A percentile compares a stretch with the other conserved stretches of the same genome.
Evolutionary conservation across 306 rosid species (phyloP).

Genomic region (Mimosa bimucronata): DNA sequence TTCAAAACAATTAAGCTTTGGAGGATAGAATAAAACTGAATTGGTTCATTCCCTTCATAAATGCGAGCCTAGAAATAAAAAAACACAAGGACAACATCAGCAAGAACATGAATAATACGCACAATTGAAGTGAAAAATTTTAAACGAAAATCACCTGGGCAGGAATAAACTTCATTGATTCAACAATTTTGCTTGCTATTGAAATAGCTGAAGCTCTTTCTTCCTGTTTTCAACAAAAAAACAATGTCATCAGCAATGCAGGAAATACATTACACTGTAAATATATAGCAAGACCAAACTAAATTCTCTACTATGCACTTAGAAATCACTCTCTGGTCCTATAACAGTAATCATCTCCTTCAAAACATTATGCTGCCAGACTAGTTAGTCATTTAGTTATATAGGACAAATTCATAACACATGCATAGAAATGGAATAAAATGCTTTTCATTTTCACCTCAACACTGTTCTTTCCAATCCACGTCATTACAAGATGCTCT

Average conservation of each 20-base stretch:
- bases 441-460: slow-evolving; percentile 65
- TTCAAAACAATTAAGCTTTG: slow-evolving; percentile 79
- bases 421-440: slow-evolving; percentile 32
- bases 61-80: slow-evolving; percentile 76
- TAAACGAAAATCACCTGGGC: slow-evolving; percentile 63
- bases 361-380: slow-evolving; percentile 14
- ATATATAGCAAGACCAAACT: slow-evolving; percentile 21
- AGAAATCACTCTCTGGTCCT: slow-evolving; percentile 31
- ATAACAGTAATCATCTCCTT: slow-evolving; percentile 26
- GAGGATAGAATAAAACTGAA: slow-evolving; percentile 79
- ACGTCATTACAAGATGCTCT: slow-evolving; percentile 83
- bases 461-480: slow-evolving; percentile 89
- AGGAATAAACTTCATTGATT: slow-evolving; percentile 82
- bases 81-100: slow-evolving; percentile 44
- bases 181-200: slow-evolving; percentile 82
- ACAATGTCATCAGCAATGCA: slow-evolving; percentile 34
- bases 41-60: slow-evolving; percentile 87
- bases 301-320: slow-evolving; percentile 18
- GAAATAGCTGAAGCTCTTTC: slow-evolving; percentile 78
- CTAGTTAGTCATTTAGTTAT: slow-evolving; percentile 6
- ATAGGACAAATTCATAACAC: slow-evolving; percentile 16
- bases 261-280: slow-evolving; percentile 18
- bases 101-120: slow-evolving; percentile 29
- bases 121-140: slow-evolving; percentile 31
- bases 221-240: slow-evolving; percentile 59